phyloP scores from a whole-genome alignment of 1,139 yeast genomes.

The Debaryomyces subglobosus region DNA sequence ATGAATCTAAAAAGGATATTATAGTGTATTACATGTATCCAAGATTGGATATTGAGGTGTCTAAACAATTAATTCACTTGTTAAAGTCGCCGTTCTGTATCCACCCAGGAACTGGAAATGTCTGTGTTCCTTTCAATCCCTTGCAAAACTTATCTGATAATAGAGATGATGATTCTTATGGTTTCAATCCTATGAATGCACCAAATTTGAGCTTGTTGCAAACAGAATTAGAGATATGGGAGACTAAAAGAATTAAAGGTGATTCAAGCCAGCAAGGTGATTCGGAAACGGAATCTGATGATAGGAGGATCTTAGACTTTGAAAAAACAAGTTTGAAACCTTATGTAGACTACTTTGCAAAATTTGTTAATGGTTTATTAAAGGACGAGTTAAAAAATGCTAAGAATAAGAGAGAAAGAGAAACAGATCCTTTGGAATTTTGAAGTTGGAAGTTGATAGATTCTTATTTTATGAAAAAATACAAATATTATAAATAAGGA shows the following conservation, averaged over 20 bases:
- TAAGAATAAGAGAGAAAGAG: conserved; percentile 50
- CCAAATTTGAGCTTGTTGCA: conserved; percentile 74
- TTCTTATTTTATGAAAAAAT: not conserved
- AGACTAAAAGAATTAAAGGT: conserved; percentile 31
- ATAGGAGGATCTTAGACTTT: conserved; percentile 41
- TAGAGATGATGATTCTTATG: conserved; percentile 43
- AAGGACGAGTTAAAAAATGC: conserved; percentile 54
- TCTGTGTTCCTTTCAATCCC: conserved; percentile 92
- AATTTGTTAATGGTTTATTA: conserved; percentile 59
- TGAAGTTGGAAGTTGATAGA: conserved; percentile 13
- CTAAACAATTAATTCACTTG: conserved; percentile 86
- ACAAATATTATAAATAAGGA: not conserved
- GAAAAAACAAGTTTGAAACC: conserved; percentile 75
- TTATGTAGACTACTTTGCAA: conserved; percentile 70
- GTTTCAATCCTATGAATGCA: conserved; percentile 78
- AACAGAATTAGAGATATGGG: conserved; percentile 53
- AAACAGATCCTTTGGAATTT: conserved; percentile 34
- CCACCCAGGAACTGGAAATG: conserved; percentile 97
- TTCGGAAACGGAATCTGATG: conserved; percentile 24
- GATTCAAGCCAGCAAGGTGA: conserved; percentile 30
- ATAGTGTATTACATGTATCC: conserved; percentile 85
- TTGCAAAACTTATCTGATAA: conserved; percentile 36
- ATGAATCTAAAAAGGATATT: conserved; percentile 82
- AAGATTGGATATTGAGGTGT: conserved; percentile 89
- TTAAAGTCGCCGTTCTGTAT: conserved; percentile 97